Conservation (phyloP, 805 yeast species). For the Candida sonorensis region DNA sequence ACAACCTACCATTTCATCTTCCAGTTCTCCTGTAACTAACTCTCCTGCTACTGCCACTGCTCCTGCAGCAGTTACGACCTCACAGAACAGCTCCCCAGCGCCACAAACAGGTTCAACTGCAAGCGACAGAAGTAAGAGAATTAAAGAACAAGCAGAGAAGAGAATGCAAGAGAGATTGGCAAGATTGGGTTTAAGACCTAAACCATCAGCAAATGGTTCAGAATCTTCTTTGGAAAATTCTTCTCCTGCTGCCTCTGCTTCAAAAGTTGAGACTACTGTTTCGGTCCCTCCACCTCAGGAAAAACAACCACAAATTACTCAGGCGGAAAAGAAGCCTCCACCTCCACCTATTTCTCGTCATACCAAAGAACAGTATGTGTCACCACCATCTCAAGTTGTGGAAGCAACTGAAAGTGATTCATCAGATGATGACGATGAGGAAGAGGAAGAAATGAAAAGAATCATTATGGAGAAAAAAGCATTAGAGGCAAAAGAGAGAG, state of each 20-base stretch:
- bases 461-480: slow-evolving; percentile 42
- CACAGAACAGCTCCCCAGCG: slow-evolving; percentile 1
- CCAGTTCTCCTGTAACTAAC: background rate
- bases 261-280: slow-evolving; percentile 13
- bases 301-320: too few relatives aligned
- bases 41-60: slow-evolving; percentile 11
- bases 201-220: slow-evolving; percentile 8
- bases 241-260: slow-evolving; percentile 13
- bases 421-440: slow-evolving; percentile 16
- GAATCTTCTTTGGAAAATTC: slow-evolving; percentile 7
- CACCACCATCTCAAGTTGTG: slow-evolving; percentile 2
- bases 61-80: slow-evolving; percentile 12
- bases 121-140: slow-evolving; percentile 69
- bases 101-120: slow-evolving; percentile 25
- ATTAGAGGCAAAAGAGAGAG: slow-evolving; percentile 33
- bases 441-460: slow-evolving; percentile 37
- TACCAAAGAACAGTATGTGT: slow-evolving; percentile 1
- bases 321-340: slow-evolving; percentile 13
- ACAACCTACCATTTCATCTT: slow-evolving; percentile 3
- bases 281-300: too few relatives aligned
- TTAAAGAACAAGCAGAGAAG: slow-evolving; percentile 74
- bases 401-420: slow-evolving; percentile 7
- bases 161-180: slow-evolving; percentile 84
- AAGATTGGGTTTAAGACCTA: slow-evolving; percentile 60
- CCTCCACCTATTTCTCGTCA: slow-evolving; percentile 19